phyloP scores from a whole-genome alignment of 345 rosid species.

The Brassica nigra region DNA sequence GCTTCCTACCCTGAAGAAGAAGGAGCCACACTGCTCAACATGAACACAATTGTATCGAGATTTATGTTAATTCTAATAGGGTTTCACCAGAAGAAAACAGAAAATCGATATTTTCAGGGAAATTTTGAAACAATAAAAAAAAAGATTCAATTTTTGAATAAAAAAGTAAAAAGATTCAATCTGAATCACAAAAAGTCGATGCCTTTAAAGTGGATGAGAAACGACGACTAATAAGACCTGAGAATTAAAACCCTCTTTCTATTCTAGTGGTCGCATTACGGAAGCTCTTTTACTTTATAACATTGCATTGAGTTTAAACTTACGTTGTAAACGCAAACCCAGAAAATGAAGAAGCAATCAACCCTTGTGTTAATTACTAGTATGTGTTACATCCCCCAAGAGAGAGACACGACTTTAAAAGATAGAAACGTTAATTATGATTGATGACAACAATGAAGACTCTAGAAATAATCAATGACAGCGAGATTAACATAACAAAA shows the following conservation, averaged over 20 bases:
- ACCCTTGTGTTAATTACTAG: not conserved
- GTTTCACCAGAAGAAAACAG: not conserved
- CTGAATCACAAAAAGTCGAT: constrained; percentile 32
- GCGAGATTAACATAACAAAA: not conserved
- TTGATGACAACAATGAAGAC: not conserved
- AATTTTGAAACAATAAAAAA: not conserved
- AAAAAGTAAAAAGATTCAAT: constrained; percentile 14
- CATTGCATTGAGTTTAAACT: constrained; percentile 20
- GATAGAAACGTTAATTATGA: not conserved
- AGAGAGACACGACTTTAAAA: constrained; percentile 1
- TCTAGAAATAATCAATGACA: not conserved
- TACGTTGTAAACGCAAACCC: constrained; percentile 28
- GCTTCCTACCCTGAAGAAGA: constrained; percentile 24
- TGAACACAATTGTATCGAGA: constrained; percentile 11
- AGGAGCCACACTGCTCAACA: constrained; percentile 23
- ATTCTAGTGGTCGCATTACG: constrained; percentile 14
- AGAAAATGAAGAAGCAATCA: constrained; percentile 16
- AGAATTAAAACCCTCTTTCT: constrained; percentile 20
- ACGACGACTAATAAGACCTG: not conserved
- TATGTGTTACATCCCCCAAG: not conserved
- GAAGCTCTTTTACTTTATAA: constrained; percentile 3
- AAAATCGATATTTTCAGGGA: not conserved
- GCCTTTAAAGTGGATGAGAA: constrained; percentile 18
- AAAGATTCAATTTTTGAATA: constrained; percentile 9
- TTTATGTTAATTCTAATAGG: constrained; percentile 10